Percentiles rank a stretch among this genome's conserved stretches.
phyloP scores from a whole-genome alignment of 352 stramenopile species.

The Globisporangium echinulatum region DNA sequence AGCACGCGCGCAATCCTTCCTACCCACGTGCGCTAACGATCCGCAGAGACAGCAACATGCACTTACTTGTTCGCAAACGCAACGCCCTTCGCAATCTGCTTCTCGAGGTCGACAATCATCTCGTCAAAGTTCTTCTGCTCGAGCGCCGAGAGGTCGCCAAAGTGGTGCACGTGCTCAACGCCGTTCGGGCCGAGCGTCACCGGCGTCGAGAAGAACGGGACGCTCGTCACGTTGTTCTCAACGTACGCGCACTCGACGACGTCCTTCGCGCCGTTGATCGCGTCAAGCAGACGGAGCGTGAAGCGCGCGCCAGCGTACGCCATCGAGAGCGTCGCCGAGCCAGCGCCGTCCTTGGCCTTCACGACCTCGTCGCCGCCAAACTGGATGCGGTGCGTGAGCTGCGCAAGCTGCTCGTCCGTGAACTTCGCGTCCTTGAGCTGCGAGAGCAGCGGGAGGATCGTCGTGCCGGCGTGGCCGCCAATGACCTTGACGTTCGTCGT shows the following conservation, averaged over 20 bases:
- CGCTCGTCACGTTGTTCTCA: constrained; percentile 93
- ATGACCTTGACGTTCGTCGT: constrained; percentile 93
- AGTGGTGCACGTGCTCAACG: constrained; percentile 93
- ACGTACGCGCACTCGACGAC: constrained; percentile 98
- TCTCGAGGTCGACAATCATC: constrained; percentile 83
- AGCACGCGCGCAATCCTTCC: too few relatives aligned
- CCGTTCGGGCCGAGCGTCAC: constrained; percentile 95
- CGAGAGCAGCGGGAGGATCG: constrained; percentile 98
- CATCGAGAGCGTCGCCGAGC: constrained; percentile 98
- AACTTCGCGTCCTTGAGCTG: constrained; percentile 92
- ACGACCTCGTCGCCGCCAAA: constrained; percentile 95
- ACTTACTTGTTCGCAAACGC: constrained; percentile 75
- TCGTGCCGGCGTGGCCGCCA: constrained; percentile 98
- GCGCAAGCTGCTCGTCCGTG: constrained; percentile 91
- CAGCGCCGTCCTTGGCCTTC: constrained; percentile 93
- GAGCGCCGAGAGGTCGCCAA: constrained; percentile 77
- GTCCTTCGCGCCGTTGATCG: constrained; percentile 91
- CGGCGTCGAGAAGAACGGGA: constrained; percentile 94
- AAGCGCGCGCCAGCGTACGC: constrained; percentile 98
- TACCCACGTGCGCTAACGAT: too few relatives aligned
- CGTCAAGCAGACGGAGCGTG: constrained; percentile 88
- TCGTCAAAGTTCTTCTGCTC: constrained; percentile 89
- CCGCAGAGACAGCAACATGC: too few relatives aligned
- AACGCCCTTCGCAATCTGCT: constrained; percentile 86
- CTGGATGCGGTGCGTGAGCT: constrained; percentile 96